Evolutionary conservation across 179 eudicot genomes (phyloP).

Genomic region (Corrigiola litoralis): DNA sequence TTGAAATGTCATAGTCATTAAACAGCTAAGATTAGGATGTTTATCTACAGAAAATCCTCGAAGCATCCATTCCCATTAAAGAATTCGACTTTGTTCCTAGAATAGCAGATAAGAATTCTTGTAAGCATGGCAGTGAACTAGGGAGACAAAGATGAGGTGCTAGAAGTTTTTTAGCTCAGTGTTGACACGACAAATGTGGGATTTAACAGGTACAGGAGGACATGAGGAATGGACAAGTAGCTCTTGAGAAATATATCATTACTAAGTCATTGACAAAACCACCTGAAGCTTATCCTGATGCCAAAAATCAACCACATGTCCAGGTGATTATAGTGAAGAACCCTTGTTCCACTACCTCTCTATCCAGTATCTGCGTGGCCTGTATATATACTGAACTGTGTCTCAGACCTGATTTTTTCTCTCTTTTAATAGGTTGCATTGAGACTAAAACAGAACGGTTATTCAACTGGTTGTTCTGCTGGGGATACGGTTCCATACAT

Average conservation of each 20-base stretch:
- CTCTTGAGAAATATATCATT: constrained; percentile 81
- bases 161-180: not conserved
- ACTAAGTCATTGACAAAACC: constrained; percentile 82
- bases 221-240: constrained; percentile 81
- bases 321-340: constrained; percentile 50
- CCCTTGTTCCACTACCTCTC: not conserved
- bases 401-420: not conserved
- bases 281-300: constrained; percentile 97
- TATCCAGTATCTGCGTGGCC: not conserved
- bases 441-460: constrained; percentile 71
- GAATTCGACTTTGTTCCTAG: not conserved
- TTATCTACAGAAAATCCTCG: no score
- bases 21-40: not conserved
- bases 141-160: not conserved
- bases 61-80: not conserved
- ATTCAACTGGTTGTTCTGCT: constrained; percentile 76
- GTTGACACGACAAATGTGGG: not conserved
- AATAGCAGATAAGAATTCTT: not conserved
- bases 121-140: not conserved
- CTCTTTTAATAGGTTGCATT: constrained; percentile 68
- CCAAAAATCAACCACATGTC: constrained; percentile 94
- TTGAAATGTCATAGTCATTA: not conserved
- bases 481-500: constrained; percentile 98
- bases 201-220: constrained; percentile 73
- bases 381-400: not conserved